Conservation (phyloP, 805 yeast species). For the Yarrowia sp. region DNA sequence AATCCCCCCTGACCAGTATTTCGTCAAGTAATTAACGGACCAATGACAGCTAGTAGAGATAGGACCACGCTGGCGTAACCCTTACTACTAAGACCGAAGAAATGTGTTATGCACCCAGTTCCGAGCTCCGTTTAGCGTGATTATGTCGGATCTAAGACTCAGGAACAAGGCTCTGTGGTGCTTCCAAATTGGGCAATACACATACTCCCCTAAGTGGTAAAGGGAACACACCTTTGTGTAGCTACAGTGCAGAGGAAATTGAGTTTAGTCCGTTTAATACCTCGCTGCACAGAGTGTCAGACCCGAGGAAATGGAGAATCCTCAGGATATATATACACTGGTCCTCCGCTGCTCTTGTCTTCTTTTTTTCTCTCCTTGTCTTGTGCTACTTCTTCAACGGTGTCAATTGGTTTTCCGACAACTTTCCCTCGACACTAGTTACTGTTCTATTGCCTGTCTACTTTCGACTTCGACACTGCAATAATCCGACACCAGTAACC, state of each 20-base stretch:
- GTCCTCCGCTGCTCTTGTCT: conserved; percentile 18
- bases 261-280: conserved; percentile 22
- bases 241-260: not conserved
- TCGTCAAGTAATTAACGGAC: not conserved
- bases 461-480: conserved; percentile 2
- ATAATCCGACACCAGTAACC: conserved; percentile 18
- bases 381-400: conserved; percentile 20
- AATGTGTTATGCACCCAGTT: conserved; percentile 12
- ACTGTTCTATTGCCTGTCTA: conserved; percentile 17
- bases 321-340: conserved; percentile 2
- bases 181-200: conserved; percentile 19
- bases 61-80: not conserved
- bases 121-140: conserved; percentile 23
- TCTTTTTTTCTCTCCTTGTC: conserved; percentile 24
- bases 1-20: too few species aligned
- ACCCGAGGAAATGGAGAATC: conserved; percentile 2
- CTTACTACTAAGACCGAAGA: not conserved
- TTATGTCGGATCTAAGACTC: conserved; percentile 24
- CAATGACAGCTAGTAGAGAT: not conserved
- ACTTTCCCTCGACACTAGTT: conserved; percentile 14
- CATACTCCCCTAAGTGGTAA: conserved; percentile 14
- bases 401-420: conserved; percentile 13
- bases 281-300: conserved; percentile 3
- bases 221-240: not conserved
- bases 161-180: conserved; percentile 21